A percentile compares a stretch with the other conserved stretches of the same genome.
phyloP scores from a whole-genome alignment of 2,329 filamentous ascomycete genomes.

The Colletotrichum incanum region DNA sequence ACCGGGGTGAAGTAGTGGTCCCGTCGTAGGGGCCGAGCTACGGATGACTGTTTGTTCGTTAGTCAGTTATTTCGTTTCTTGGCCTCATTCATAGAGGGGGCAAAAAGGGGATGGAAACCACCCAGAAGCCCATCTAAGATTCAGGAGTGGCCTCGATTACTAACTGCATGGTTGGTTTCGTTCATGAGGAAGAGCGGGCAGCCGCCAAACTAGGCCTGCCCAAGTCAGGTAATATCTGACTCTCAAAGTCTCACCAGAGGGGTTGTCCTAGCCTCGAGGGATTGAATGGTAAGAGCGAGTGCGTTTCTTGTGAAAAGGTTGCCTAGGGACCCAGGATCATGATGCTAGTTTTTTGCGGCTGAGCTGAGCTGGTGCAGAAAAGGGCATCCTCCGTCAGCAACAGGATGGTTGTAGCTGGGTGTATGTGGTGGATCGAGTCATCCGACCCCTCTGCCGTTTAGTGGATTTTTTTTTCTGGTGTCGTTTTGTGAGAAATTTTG shows the following conservation, averaged over 20 bases:
- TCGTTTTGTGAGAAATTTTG: slow-evolving; percentile 28
- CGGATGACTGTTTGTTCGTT: slow-evolving; percentile 9
- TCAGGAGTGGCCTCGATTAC: slow-evolving; percentile 32
- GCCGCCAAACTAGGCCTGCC: not conserved
- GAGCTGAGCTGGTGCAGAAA: slow-evolving; percentile 31
- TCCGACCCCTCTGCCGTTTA: slow-evolving; percentile 11
- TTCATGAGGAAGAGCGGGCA: slow-evolving; percentile 26
- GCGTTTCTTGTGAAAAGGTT: slow-evolving; percentile 28
- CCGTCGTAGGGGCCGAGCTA: slow-evolving; percentile 45
- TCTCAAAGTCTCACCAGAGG: slow-evolving; percentile 34
- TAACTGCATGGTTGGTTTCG: slow-evolving; percentile 31
- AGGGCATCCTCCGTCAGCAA: slow-evolving; percentile 31
- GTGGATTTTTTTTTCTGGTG: slow-evolving; percentile 27
- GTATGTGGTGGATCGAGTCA: slow-evolving; percentile 38
- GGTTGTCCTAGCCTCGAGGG: slow-evolving; percentile 19
- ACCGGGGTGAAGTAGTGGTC: slow-evolving; percentile 68
- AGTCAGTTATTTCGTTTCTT: not conserved
- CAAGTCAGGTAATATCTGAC: slow-evolving; percentile 14
- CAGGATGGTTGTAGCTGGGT: slow-evolving; percentile 1
- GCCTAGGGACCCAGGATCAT: slow-evolving; percentile 39
- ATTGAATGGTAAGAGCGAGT: not conserved
- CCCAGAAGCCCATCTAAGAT: slow-evolving; percentile 6
- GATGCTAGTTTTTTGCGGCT: slow-evolving; percentile 39
- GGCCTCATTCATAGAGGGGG: not conserved
- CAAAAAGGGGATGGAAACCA: not conserved